Evolutionary conservation across 768 basidiomycete genomes (phyloP).

Genomic region (Tephrocybe sp.): DNA sequence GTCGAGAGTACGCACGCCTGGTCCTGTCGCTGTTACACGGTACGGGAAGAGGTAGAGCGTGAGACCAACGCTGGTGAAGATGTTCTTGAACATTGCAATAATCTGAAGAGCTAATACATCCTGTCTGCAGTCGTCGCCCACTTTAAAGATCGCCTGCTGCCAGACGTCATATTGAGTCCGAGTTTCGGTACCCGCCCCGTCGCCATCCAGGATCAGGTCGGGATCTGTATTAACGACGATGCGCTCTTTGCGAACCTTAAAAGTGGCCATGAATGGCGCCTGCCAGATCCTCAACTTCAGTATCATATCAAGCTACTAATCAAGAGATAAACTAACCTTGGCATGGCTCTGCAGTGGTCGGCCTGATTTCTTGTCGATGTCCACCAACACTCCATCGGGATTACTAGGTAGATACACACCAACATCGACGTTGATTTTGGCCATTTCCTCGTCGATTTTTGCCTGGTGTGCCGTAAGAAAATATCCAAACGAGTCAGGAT

Average conservation of each 20-base stretch:
- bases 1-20: constrained; percentile 65
- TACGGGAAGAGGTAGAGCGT: constrained; percentile 94
- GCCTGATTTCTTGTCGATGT: constrained; percentile 95
- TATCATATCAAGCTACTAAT: neutral
- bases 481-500: neutral
- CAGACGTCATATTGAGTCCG: constrained; percentile 81
- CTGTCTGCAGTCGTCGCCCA: constrained; percentile 98
- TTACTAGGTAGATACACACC: constrained; percentile 98
- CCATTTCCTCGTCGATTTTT: constrained; percentile 99
- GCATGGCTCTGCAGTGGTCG: constrained; percentile 96
- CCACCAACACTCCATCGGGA: constrained; percentile 95
- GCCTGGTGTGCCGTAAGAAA: constrained; percentile 49
- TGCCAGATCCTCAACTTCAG: constrained; percentile 28
- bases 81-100: constrained; percentile 99
- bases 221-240: constrained; percentile 67
- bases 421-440: constrained; percentile 87
- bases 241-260: constrained; percentile 92
- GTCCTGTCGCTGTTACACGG: constrained; percentile 93
- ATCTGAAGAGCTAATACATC: constrained; percentile 96
- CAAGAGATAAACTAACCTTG: constrained; percentile 54
- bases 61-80: constrained; percentile 86
- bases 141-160: constrained; percentile 99
- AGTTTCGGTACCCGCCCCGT: constrained; percentile 56
- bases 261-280: constrained; percentile 99
- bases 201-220: constrained; percentile 68